Evolutionary conservation across 176 grass and related monocot species (phyloP).

Genomic region (Triticum turgidum): DNA sequence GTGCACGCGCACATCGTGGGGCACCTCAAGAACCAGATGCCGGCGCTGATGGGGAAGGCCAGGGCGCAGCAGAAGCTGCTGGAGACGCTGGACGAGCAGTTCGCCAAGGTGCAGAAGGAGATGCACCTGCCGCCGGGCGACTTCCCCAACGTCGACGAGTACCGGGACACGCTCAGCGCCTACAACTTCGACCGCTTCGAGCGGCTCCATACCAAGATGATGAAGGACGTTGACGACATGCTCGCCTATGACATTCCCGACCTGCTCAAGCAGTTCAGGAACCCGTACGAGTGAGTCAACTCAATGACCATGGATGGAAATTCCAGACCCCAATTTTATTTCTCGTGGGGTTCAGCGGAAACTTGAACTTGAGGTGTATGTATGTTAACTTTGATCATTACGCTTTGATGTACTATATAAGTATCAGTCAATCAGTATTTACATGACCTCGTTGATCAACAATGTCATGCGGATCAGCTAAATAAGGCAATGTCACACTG

Average conservation of each 20-base stretch:
- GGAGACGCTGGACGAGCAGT: constrained; percentile 55
- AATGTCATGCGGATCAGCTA: background rate
- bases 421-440: background rate
- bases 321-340: no score
- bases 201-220: constrained; percentile 68
- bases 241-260: constrained; percentile 75
- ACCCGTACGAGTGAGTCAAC: constrained; percentile 55
- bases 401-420: background rate
- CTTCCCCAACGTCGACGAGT: constrained; percentile 70
- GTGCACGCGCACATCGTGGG: constrained; percentile 75
- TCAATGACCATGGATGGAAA: no score
- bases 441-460: background rate
- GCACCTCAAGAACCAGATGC: constrained; percentile 81
- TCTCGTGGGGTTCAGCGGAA: no score
- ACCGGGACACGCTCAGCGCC: constrained; percentile 50
- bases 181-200: constrained; percentile 83
- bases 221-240: constrained; percentile 83
- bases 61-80: constrained; percentile 80
- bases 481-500: no score
- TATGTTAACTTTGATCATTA: background rate
- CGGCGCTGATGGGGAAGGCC: constrained; percentile 73
- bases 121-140: constrained; percentile 68
- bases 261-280: constrained; percentile 85
- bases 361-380: background rate
- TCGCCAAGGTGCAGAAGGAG: constrained; percentile 73